Base-by-base conservation (phyloP, 768 basidiomycete genomes). In the Trametes coccinea region DNA sequence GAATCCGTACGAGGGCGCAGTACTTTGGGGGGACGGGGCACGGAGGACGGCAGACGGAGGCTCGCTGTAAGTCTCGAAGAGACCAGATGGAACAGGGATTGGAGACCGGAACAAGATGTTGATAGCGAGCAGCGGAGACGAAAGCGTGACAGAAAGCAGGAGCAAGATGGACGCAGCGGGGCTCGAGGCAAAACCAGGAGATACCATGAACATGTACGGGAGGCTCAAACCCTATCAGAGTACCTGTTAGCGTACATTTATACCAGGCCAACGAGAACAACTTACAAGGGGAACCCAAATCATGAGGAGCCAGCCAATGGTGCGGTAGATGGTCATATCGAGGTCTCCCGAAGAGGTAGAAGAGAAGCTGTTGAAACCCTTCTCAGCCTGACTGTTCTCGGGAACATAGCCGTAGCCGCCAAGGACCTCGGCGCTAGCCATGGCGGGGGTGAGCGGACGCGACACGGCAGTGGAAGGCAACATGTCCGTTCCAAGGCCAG, bases 221-320 rank as follows among this genome's bases (percentile, higher is more conserved):
- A 88, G 73, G 47, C 86, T 79, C 61, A 90, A 76, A 41, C 66
- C 78, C 89, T 92, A 45, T 10, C 22, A 47, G 59, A 22, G 55
- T 29, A 34, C 51, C 17, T 27, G 33, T 30, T 30, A 5, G 46
- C 51, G 27, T 59, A 37, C 40, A 22, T 3, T 17, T 41, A 48
- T 41, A 31, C 2, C 7, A 45, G 14, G 13, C 13, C 47, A 22
- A 0, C 17, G n/a, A 41, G 41, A 39, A 16, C 4, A 4, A 79
- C 88, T 71, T 74, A 89, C 89, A 61, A 87, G 70, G 53, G 90
- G 90, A 39, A 87, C 70, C 85, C 87, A 89, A 63, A 90, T 85
- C 41, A 79, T 78, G 61, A 85, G 70, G 63, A 88, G 77, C 89
- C 90, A 92, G 70, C 81, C 81, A 60, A 84, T 56, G 17, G 83